Evolutionary conservation across 2,329 filamentous ascomycete genomes (phyloP), one percentile per base, ranked within the genome.

Genomic region (Fusarium ambrosium): DNA sequence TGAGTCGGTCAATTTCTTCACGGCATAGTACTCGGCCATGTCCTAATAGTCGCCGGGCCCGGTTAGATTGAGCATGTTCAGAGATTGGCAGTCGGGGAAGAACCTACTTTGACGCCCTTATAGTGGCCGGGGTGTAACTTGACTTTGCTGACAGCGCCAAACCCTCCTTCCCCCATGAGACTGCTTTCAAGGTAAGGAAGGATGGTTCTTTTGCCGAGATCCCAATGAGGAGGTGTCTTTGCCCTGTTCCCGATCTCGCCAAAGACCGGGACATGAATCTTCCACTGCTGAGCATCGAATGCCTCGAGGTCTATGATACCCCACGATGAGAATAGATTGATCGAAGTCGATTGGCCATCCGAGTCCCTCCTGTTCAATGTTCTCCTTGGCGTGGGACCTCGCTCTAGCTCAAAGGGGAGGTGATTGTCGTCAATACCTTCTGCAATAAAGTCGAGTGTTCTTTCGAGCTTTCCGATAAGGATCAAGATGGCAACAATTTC

Each of bases 81-180:
- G 20, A 24, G 8, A 48, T 22, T 11, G 43, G 41, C 9, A 20
- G 22, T 22, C 20, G 7, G 36, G 2, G 36, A n/a, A 39, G 36
- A 48, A 48, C 43, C 43, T 48, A 20, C 43, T 48, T 48, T 24
- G 43, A 24, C 43, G 43, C 36, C 7, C 36, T 39, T 24, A 18
- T 64, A 36, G 34, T 70, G 68, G 39, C 64, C 39, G 6, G 55
- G 27, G 20, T 68, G 60, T 2, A 70, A 58, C 22, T 68, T 59
- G 10, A 68, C 64, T 22, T 32, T 62, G 11, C 37, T 24, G 9
- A 68, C 68, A 20, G 61, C 55, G 18, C 68, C 53, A 11, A 55
- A 70, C 8, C 64, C 64, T 8, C 68, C 68, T 27, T 20, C 32
- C 0, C 55, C 64, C 4, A 37, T 29, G 10, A 32, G 9, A 1